Percentiles rank a stretch among this genome's conserved stretches.
Conservation (phyloP, 768 basidiomycete genomes). For the Cystobasidium onofrii region DNA sequence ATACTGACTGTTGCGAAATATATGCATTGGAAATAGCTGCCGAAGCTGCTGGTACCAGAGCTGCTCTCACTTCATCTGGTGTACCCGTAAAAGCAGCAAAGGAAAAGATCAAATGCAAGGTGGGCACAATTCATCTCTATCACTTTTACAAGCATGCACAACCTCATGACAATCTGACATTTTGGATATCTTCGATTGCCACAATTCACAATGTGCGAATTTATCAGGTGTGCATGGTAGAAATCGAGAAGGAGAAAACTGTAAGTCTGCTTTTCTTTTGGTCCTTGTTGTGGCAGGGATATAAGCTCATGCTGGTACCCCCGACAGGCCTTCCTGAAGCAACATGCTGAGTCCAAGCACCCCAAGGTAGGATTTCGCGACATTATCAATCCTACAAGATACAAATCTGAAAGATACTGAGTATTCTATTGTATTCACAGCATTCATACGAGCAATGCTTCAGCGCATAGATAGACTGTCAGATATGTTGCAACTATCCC, state of each 20-base stretch:
- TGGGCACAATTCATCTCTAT: background rate
- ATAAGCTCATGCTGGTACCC: no score
- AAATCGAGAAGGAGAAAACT: conserved; percentile 27
- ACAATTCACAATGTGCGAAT: background rate
- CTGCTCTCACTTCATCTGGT: background rate
- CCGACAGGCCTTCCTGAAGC: conserved; percentile 1
- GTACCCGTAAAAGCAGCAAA: conserved; percentile 12
- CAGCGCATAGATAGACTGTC: background rate
- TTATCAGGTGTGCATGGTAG: conserved; percentile 9
- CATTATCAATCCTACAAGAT: no score
- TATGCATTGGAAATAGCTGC: background rate
- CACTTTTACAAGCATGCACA: background rate
- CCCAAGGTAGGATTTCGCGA: conserved; percentile 10
- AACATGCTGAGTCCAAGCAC: conserved; percentile 9
- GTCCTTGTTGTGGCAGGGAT: no score
- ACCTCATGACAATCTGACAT: background rate
- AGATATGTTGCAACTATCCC: no score
- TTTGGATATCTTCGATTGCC: background rate
- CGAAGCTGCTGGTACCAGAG: conserved; percentile 16
- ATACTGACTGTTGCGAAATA: background rate
- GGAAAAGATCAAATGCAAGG: conserved; percentile 27
- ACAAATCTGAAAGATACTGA: no score
- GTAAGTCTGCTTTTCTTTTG: background rate
- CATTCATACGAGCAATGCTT: background rate
- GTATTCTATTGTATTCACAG: background rate